Evolutionary conservation across 1,284 basidiomycete species (phyloP), one percentile per base, ranked within the genome.

Genomic region (Apiotrichum montevideense): DNA sequence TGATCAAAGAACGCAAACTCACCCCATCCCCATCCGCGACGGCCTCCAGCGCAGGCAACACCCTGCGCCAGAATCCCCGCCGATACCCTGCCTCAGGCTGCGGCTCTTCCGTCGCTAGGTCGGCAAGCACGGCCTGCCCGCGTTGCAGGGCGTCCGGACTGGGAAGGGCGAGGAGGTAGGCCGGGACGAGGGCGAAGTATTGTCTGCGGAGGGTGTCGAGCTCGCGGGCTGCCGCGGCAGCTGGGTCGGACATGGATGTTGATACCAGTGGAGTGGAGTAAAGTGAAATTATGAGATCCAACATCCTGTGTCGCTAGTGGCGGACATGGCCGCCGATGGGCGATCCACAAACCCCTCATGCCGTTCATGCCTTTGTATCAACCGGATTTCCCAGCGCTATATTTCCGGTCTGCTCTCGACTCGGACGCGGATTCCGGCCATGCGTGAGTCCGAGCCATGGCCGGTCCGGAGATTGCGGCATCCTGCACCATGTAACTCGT

Each of bases 131-230:
- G 37, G 70, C 48, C 35, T 74, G 58, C 46, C 51, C 68, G 7
- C 33, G 29, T 44, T 72, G 72, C 6, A 74, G 59, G 4, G 40
- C 9, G 3, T 33, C 29, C 8, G 62, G 9, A 1, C 52, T 8
- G 1, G 72, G 71, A 0, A 73, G 46, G 9, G 37, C 39, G 11
- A 76, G 64, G 34, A 70, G 61, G 54, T 71, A 71, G 0, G 68
- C 42, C 4, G 74, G 73, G n/a, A 69, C 66, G 6, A 76, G 67
- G 33, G 73, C 64, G 35, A 67, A 68, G 59, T 74, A 73, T 55
- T 75, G 73, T 39, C 37, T 7, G 7, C 37, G 37, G 8, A 39
- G 37, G 7, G 37, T 39, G 37, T 39, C 13, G 37, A 39, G 13
- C 37, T 8, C 13, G 8, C 8, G 37, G 37, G 37, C 37, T 39